Conservation (phyloP, 2,329 filamentous ascomycete genomes). For the Colletotrichum sp. region DNA sequence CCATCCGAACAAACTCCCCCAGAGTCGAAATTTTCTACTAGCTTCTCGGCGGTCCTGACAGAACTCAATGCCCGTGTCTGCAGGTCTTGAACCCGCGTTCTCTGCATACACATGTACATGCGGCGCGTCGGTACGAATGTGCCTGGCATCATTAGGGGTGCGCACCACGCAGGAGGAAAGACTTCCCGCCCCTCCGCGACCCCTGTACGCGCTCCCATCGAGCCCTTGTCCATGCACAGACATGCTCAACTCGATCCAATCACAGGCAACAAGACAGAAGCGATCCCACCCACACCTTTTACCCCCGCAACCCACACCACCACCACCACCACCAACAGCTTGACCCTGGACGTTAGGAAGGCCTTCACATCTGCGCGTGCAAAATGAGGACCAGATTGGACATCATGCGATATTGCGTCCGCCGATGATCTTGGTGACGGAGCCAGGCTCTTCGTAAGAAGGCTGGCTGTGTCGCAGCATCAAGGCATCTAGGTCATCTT, state of each 20-base stretch:
- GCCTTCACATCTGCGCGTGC: neutral
- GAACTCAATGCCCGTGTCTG: neutral
- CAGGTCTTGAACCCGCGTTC: neutral
- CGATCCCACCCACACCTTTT: conserved; percentile 1
- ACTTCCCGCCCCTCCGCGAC: conserved; percentile 16
- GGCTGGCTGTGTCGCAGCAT: neutral
- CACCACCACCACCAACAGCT: neutral
- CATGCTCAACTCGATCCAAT: neutral
- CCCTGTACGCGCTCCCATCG: neutral
- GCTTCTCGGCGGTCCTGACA: neutral
- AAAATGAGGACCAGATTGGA: neutral
- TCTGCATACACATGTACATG: neutral
- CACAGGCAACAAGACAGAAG: neutral
- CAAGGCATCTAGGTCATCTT: neutral
- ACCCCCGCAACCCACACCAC: conserved; percentile 11
- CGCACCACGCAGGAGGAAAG: conserved; percentile 3
- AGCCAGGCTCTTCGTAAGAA: neutral
- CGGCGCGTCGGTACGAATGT: neutral
- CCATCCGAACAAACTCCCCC: neutral
- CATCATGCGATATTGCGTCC: neutral
- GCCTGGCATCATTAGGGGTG: conserved; percentile 10
- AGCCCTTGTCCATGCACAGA: neutral
- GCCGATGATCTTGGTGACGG: neutral
- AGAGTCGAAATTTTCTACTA: neutral
- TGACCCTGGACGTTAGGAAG: neutral